phyloP scores from a whole-genome alignment of 164 flowering plant species.

The Vitis rupestris region DNA sequence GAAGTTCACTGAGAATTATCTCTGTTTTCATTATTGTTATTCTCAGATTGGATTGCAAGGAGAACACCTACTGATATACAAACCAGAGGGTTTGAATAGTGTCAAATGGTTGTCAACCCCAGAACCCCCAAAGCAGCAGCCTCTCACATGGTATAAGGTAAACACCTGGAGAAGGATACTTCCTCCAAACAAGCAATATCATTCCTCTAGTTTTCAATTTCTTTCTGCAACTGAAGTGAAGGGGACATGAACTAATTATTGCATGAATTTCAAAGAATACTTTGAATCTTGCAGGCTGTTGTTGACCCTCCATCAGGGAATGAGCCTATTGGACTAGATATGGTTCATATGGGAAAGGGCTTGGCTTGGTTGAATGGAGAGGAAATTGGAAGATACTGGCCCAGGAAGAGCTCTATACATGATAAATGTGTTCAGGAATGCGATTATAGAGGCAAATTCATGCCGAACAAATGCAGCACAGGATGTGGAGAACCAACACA shows the following conservation, averaged over 20 bases:
- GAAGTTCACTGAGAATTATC: neutral
- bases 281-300: slow-evolving; percentile 50
- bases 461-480: slow-evolving; percentile 78
- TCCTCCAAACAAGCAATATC: too few species aligned
- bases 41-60: slow-evolving; percentile 84
- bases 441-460: slow-evolving; percentile 88
- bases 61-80: slow-evolving; percentile 65
- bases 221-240: neutral
- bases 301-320: slow-evolving; percentile 81
- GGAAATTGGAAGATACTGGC: slow-evolving; percentile 96
- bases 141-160: slow-evolving; percentile 99
- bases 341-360: slow-evolving; percentile 97
- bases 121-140: slow-evolving; percentile 73
- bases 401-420: slow-evolving; percentile 55
- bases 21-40: slow-evolving; percentile 12
- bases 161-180: neutral
- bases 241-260: neutral
- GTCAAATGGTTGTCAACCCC: slow-evolving; percentile 62
- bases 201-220: neutral
- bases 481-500: slow-evolving; percentile 98
- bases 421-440: slow-evolving; percentile 66
- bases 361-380: slow-evolving; percentile 97
- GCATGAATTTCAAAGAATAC: neutral
- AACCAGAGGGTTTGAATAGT: slow-evolving; percentile 41
- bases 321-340: slow-evolving; percentile 95